Base-by-base conservation (phyloP, 768 basidiomycete species). In the Amanita muscaria region DNA sequence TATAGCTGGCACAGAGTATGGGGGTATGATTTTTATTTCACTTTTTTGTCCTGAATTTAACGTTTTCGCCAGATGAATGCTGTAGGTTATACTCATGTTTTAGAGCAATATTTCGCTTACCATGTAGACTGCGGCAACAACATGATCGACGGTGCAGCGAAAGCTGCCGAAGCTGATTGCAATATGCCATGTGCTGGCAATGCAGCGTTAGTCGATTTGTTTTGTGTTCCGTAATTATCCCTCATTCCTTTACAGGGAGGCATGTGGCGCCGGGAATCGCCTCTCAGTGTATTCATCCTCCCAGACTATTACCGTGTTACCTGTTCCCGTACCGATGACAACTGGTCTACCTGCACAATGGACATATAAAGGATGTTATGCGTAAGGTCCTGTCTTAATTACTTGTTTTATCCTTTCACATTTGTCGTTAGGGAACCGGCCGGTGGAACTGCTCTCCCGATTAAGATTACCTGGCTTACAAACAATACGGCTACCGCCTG, bases 101-200 rank as follows among this genome's bases (percentile, higher is more conserved):
- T 30, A 25, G 10, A 27, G 16, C 14, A n/a, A 3, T 22, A 42
- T 30, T 25, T 44, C 27, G 23, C 24, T 45, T 1, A 40, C 29
- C 19, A 15, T 32, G 41, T 48, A 85, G 83, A 79, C 63, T 92
- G 89, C 51, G 86, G 84, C 2, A 70, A 87, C 55, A 61, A 66
- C 9, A 64, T 89, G 37, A 64, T 79, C 10, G 68, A 74, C 23
- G 82, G 80, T 8, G 86, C 83, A 1, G 74, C 70, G 1, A 38
- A 53, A 12, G 73, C 71, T 0, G 49, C 65, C 1, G 70, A 72
- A 1, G 59, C 64, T 3, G 69, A 70, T 27, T 93, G 90, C 56
- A 76, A 73, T 57, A 86, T 83, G 82, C 70, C 68, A 0, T 93
- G 90, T 49, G 71, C 71, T 14, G 90, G 87, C 18, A 80, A 79